Evolutionary conservation across 1,284 basidiomycete genomes (phyloP), one percentile per base, ranked within the genome.

Genomic region (Naganishia cerealis): DNA sequence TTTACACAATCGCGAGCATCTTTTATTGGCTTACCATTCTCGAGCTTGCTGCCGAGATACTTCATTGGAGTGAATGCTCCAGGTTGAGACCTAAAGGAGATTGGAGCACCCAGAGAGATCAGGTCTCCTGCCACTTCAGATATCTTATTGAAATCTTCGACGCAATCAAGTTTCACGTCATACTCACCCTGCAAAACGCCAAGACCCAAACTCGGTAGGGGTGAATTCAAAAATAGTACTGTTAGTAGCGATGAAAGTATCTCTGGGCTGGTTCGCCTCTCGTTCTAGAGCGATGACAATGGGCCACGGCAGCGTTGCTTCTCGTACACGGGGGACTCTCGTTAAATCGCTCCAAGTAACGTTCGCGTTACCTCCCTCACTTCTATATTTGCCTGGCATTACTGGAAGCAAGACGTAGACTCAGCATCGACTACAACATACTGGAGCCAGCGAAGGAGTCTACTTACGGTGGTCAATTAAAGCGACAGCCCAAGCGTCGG

Each of bases 231-330:
- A 84, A 9, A 78, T 71, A 2, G 81, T 80, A 1, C 80, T 79
- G 70, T 83, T 83, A 4, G 54, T 55, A 12, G 42, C 42, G 3
- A 43, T 43, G 15, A 43, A 16, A 18, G 15, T 18, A 43, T 43
- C 15, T 18, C n/a, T 43, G 38, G 54, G 54, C 38, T 55, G 54
- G 15, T 43, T 18, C n/a, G 42, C 74, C 67, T 81, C 80, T 18
- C 82, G 78, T 75, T 83, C 82, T 38, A 81, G 81, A 7, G 82
- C 78, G 43, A 84, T 78, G 71, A 83, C 80, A 72, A 84, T 81
- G 0, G 83, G 78, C 69, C 76, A 71, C 24, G 78, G 78, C 3
- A 78, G 70, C 40, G 68, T 69, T 15, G 71, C 77, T 58, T 77
- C 76, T 63, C 6, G 66, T 4, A 73, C 70, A 16, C 67, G 57